A percentile compares a stretch with the other conserved stretches of the same genome.
These are phyloP conservation scores for Gossypium bickii DNA, from an alignment of 345 rosid species.

Conservation along the genomic window DNA sequence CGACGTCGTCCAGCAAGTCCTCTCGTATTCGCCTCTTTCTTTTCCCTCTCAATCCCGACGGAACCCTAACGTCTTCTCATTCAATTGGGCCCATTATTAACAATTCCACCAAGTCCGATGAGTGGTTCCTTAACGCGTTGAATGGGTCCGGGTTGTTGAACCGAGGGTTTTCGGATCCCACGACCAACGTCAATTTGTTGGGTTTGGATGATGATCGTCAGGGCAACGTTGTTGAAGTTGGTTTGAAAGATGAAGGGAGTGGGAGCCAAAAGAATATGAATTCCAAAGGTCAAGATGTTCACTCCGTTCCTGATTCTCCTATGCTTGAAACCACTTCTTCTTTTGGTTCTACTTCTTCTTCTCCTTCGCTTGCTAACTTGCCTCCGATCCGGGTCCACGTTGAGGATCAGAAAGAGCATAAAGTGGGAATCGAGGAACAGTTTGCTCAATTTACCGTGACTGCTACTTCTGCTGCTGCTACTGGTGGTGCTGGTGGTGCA, in stretches of 20 bases:
- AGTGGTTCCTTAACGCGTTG: slow-evolving; percentile 85
- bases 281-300: slow-evolving; percentile 49
- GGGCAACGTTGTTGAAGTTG: slow-evolving; percentile 28
- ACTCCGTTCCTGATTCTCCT: slow-evolving; percentile 89
- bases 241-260: slow-evolving; percentile 39
- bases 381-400: slow-evolving; percentile 82
- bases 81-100: slow-evolving; percentile 74
- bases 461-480: neutral
- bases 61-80: slow-evolving; percentile 38
- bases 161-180: slow-evolving; percentile 72
- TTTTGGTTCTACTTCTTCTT: slow-evolving; percentile 90
- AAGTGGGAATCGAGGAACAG: slow-evolving; percentile 34
- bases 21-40: slow-evolving; percentile 78
- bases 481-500: slow-evolving; percentile 13
- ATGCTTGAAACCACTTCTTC: slow-evolving; percentile 87
- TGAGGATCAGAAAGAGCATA: slow-evolving; percentile 59
- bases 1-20: slow-evolving; percentile 36
- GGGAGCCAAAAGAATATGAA: slow-evolving; percentile 40
- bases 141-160: slow-evolving; percentile 55
- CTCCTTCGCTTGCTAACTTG: slow-evolving; percentile 78
- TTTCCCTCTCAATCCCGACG: slow-evolving; percentile 64
- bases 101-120: slow-evolving; percentile 64
- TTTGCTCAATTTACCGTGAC: slow-evolving; percentile 1
- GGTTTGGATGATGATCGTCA: slow-evolving; percentile 60
- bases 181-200: slow-evolving; percentile 60